phyloP scores from a whole-genome alignment of 2,329 filamentous ascomycete species.

The Colletotrichum cereale region DNA sequence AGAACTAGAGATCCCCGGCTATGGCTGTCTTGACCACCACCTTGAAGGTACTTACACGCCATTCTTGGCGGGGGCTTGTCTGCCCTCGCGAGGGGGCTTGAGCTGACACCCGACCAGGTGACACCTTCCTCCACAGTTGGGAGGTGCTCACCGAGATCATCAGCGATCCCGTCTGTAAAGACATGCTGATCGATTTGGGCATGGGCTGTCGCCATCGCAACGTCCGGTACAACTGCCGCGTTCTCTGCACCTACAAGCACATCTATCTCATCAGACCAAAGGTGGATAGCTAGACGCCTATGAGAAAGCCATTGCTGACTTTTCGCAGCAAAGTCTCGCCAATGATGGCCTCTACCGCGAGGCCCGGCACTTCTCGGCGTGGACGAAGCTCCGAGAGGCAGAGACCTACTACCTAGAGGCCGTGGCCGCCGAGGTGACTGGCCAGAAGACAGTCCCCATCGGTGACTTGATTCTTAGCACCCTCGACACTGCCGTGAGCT shows the following conservation, averaged over 20 bases:
- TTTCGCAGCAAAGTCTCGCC: slow-evolving; percentile 44
- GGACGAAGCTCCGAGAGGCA: slow-evolving; percentile 50
- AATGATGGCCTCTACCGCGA: slow-evolving; percentile 56
- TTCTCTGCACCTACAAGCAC: slow-evolving; percentile 67
- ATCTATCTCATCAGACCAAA: slow-evolving; percentile 81
- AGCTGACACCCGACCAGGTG: slow-evolving; percentile 75
- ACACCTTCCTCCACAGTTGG: slow-evolving; percentile 70
- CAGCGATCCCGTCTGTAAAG: slow-evolving; percentile 68
- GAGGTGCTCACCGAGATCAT: slow-evolving; percentile 74
- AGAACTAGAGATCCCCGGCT: slow-evolving; percentile 65
- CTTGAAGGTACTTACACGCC: slow-evolving; percentile 3
- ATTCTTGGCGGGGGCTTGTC: not conserved
- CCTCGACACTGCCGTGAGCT: slow-evolving; percentile 49
- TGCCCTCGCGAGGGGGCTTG: slow-evolving; percentile 48
- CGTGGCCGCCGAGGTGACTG: slow-evolving; percentile 29
- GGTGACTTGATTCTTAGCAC: slow-evolving; percentile 56
- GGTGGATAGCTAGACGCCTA: slow-evolving; percentile 50
- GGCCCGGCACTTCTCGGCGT: slow-evolving; percentile 56
- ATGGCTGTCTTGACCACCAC: slow-evolving; percentile 55
- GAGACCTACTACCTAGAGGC: slow-evolving; percentile 13
- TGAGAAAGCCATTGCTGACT: not conserved
- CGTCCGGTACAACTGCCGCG: slow-evolving; percentile 53
- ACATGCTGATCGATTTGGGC: slow-evolving; percentile 74
- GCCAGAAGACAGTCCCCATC: slow-evolving; percentile 50
- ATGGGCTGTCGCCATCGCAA: slow-evolving; percentile 69